phyloP scores from a whole-genome alignment of 164 flowering plant species.

The Berberis thunbergii region DNA sequence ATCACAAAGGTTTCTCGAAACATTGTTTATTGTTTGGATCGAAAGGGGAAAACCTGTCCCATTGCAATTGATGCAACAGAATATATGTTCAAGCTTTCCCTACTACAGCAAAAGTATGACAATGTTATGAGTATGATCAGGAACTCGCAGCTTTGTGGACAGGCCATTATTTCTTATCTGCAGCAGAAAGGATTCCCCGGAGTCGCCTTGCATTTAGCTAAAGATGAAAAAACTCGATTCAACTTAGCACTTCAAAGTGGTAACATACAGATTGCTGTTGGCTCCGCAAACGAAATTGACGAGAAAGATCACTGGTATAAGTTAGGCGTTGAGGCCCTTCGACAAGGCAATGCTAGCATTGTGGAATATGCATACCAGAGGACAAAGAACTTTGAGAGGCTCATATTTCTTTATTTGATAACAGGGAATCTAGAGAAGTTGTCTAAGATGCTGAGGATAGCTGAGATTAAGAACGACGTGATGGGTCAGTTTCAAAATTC shows the following conservation, averaged over 20 bases:
- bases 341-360: conserved; percentile 88
- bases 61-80: conserved; percentile 81
- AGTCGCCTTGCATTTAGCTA: conserved; percentile 87
- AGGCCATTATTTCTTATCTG: conserved; percentile 89
- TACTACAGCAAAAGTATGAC: conserved; percentile 61
- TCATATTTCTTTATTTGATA: conserved; percentile 77
- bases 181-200: conserved; percentile 94
- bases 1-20: conserved; percentile 71
- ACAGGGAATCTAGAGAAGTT: conserved; percentile 79
- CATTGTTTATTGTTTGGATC: conserved; percentile 57
- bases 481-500: conserved; percentile 97
- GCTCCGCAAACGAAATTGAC: conserved; percentile 77
- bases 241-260: conserved; percentile 88
- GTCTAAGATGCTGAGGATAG: conserved; percentile 85
- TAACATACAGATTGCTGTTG: conserved; percentile 77
- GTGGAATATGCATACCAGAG: conserved; percentile 90
- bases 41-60: conserved; percentile 57
- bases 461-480: conserved; percentile 80
- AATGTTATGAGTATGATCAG: conserved; percentile 75
- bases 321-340: conserved; percentile 86
- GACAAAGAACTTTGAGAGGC: conserved; percentile 85
- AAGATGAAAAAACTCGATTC: conserved; percentile 76
- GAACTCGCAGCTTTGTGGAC: conserved; percentile 80
- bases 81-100: conserved; percentile 56
- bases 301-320: conserved; percentile 89